These are phyloP conservation scores for Beauveria australis DNA, from an alignment of 2,329 filamentous ascomycete species.

Conservation along the genomic window DNA sequence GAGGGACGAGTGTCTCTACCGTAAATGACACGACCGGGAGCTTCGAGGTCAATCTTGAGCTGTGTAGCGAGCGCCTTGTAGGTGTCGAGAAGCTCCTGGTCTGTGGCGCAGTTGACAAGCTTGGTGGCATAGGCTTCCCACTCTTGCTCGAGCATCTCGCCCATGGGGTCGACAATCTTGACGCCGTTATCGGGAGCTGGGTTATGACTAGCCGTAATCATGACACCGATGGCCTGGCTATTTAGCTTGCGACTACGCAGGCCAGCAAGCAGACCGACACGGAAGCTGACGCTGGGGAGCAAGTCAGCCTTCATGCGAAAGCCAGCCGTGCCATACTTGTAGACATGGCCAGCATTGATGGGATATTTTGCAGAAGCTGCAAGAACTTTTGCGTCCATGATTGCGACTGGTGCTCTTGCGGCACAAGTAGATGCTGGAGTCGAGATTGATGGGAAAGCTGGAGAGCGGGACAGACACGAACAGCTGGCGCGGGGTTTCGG, in stretches of 20 bases:
- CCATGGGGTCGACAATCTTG: slow-evolving; percentile 94
- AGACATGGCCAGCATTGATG: slow-evolving; percentile 45
- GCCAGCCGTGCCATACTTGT: slow-evolving; percentile 60
- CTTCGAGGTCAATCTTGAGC: slow-evolving; percentile 64
- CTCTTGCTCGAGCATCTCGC: slow-evolving; percentile 93
- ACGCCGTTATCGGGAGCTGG: slow-evolving; percentile 84
- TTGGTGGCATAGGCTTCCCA: slow-evolving; percentile 88
- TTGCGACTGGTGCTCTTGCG: not conserved
- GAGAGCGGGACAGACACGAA: not conserved
- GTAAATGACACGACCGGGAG: slow-evolving; percentile 74
- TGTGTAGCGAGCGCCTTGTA: slow-evolving; percentile 69
- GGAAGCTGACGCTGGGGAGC: slow-evolving; percentile 85
- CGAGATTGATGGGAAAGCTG: not conserved
- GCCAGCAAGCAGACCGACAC: slow-evolving; percentile 81
- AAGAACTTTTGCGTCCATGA: slow-evolving; percentile 50
- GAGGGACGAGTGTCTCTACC: slow-evolving; percentile 91
- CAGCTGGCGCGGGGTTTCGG: slow-evolving; percentile 8
- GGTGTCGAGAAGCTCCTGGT: slow-evolving; percentile 65
- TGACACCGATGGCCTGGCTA: slow-evolving; percentile 88
- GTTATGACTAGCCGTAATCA: slow-evolving; percentile 94
- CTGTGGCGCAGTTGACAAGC: slow-evolving; percentile 74
- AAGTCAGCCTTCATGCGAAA: slow-evolving; percentile 68
- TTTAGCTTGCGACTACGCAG: slow-evolving; percentile 84
- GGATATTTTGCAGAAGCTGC: slow-evolving; percentile 55
- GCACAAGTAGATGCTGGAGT: not conserved